Conservation (phyloP, 2,329 filamentous ascomycete genomes). For the Colletotrichum nymphaeae region DNA sequence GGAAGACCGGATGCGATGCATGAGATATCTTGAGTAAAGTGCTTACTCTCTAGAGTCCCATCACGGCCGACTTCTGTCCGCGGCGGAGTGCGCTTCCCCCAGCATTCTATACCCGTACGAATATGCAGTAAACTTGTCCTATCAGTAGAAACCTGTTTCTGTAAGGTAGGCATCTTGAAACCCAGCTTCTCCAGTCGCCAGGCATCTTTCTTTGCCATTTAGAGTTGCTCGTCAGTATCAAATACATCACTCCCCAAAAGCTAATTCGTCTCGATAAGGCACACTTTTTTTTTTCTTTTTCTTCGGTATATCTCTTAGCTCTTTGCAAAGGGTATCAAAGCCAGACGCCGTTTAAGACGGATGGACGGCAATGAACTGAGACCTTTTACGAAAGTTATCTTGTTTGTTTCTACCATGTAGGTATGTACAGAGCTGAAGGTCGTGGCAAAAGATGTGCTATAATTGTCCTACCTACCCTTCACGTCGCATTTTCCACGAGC, state of each 20-base stretch:
- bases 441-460: no score
- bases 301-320: no score
- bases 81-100: no score
- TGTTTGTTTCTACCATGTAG: background rate
- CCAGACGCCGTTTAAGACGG: background rate
- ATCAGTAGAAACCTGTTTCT: background rate
- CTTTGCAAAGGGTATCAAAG: background rate
- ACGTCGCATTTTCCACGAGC: background rate
- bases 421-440: no score
- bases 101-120: no score
- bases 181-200: background rate
- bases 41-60: no score
- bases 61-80: background rate
- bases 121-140: background rate
- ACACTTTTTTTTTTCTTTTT: no score
- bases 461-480: background rate
- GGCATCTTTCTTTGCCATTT: background rate
- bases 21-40: no score
- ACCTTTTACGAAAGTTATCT: background rate
- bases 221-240: slow-evolving; percentile 11
- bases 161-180: background rate
- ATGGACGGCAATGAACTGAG: background rate
- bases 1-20: no score
- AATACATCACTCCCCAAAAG: background rate
- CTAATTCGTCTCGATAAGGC: no score